Conservation (phyloP, 2,329 filamentous ascomycete genomes). For the Thelonectria discophora region DNA sequence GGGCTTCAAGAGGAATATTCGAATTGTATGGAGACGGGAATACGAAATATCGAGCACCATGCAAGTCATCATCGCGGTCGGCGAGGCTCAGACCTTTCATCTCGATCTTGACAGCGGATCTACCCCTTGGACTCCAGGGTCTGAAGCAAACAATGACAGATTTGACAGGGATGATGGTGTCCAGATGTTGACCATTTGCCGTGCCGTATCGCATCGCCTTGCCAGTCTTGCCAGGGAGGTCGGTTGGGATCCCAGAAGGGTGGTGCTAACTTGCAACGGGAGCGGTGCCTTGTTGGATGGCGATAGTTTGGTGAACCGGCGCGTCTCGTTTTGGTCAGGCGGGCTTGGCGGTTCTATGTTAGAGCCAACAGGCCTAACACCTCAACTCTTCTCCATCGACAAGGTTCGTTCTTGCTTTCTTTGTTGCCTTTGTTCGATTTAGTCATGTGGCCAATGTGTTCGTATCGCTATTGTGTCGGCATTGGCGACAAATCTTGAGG, state of each 20-base stretch:
- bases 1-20: not conserved
- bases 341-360: not conserved
- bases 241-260: not conserved
- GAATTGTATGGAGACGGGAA: slow-evolving; percentile 2
- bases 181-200: slow-evolving; percentile 23
- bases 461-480: not conserved
- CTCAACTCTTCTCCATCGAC: not conserved
- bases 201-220: slow-evolving; percentile 13
- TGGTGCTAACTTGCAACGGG: not conserved
- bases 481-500: not conserved
- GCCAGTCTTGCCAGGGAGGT: not conserved
- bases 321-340: not conserved
- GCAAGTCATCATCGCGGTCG: slow-evolving; percentile 22
- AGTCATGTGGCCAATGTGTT: not conserved
- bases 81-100: slow-evolving; percentile 31
- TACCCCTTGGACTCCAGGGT: slow-evolving; percentile 31
- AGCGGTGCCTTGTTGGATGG: not conserved
- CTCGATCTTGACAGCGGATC: slow-evolving; percentile 40
- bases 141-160: slow-evolving; percentile 30
- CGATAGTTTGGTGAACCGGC: not conserved
- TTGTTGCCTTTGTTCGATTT: not conserved
- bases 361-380: not conserved
- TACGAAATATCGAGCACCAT: slow-evolving; percentile 6
- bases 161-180: slow-evolving; percentile 29
- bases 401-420: not conserved